phyloP scores from a whole-genome alignment of 768 basidiomycete genomes.

The Nidularia pulvinata region DNA sequence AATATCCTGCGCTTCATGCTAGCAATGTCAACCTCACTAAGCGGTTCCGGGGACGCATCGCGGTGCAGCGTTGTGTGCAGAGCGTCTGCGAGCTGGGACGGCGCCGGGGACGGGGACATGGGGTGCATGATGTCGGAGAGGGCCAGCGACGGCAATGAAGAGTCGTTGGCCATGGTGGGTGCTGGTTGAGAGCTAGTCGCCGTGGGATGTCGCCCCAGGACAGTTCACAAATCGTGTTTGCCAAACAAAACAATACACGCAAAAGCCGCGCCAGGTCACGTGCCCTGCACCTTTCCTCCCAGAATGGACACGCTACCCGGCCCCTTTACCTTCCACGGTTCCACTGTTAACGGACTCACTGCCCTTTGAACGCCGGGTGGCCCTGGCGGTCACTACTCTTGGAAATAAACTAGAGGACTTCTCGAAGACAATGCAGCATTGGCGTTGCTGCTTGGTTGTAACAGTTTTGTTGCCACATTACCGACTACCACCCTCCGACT shows the following conservation, averaged over 20 bases:
- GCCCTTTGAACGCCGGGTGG: no score
- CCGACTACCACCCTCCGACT: no score
- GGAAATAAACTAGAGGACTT: no score
- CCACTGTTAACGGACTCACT: no score
- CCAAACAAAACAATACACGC: conserved; percentile 15
- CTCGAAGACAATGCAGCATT: no score
- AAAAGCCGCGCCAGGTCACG: conserved; percentile 18
- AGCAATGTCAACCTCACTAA: conserved; percentile 46
- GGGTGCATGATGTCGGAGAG: conserved; percentile 57
- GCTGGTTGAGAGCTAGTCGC: conserved; percentile 1
- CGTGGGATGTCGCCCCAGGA: conserved; percentile 4
- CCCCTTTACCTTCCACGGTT: no score
- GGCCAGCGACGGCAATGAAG: conserved; percentile 31
- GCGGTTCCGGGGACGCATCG: conserved; percentile 22
- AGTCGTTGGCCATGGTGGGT: conserved; percentile 8
- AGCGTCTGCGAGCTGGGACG: conserved; percentile 16
- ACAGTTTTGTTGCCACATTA: no score
- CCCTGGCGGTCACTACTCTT: no score
- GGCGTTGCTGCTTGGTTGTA: no score
- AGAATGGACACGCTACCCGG: no score
- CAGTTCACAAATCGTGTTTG: conserved; percentile 14
- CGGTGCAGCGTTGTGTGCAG: conserved; percentile 6
- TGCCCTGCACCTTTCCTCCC: conserved; percentile 6
- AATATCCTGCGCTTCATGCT: conserved; percentile 44
- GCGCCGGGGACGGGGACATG: conserved; percentile 49